Conservation (phyloP, 176 grass and related monocot species). For the Bothriochloa decipiens region DNA sequence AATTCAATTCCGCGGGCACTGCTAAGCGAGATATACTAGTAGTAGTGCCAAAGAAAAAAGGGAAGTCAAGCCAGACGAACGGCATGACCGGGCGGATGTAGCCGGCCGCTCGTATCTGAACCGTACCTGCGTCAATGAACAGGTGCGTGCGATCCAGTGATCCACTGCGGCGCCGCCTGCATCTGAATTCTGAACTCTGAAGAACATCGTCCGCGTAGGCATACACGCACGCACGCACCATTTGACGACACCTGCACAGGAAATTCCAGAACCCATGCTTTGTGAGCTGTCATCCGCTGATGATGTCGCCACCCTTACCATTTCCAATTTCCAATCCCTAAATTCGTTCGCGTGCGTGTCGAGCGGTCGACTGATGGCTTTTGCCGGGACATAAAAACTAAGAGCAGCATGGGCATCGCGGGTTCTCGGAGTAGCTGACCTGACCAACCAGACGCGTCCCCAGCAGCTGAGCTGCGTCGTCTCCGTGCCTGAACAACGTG, state of each 20-base stretch:
- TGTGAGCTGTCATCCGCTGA: not conserved
- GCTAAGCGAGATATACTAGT: not conserved
- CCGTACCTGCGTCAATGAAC: not conserved
- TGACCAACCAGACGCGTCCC: slow-evolving; percentile 2
- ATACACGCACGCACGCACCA: not conserved
- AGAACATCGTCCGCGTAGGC: slow-evolving; percentile 2
- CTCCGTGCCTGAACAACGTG: not conserved
- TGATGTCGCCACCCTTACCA: too few relatives aligned
- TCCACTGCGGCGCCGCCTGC: not conserved
- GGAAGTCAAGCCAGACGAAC: slow-evolving; percentile 1
- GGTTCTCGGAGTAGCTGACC: slow-evolving; percentile 43
- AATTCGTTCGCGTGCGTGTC: not conserved
- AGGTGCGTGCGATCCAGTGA: not conserved
- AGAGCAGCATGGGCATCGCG: slow-evolving; percentile 7
- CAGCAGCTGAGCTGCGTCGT: not conserved
- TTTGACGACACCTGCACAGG: slow-evolving; percentile 25
- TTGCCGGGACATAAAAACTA: not conserved
- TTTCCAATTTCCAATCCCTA: too few relatives aligned
- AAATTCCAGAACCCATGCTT: not conserved
- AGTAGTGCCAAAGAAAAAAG: too few relatives aligned
- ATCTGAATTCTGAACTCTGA: slow-evolving; percentile 8
- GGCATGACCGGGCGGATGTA: not conserved
- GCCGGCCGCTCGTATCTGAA: not conserved
- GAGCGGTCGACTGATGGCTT: slow-evolving; percentile 4
- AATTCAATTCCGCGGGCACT: not conserved